phyloP scores from a whole-genome alignment of 116 monocot genomes.

The Phalaenopsis hybrid region DNA sequence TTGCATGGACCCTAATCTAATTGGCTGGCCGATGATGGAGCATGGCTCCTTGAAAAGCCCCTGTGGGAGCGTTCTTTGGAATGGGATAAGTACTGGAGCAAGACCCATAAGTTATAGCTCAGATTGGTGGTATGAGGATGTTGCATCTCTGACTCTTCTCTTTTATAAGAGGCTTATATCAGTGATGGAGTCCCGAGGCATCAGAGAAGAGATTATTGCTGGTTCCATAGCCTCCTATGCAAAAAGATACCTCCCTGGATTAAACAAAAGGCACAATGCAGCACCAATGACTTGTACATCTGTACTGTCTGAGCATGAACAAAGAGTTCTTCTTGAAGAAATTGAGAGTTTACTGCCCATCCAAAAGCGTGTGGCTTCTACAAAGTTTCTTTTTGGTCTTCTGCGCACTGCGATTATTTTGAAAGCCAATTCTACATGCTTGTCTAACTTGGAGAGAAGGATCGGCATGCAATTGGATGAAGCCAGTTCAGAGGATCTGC shows the following conservation, averaged over 20 bases:
- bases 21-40: slow-evolving; percentile 24
- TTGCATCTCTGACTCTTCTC: slow-evolving; percentile 20
- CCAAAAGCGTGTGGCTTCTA: slow-evolving; percentile 16
- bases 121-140: slow-evolving; percentile 35
- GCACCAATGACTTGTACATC: background rate
- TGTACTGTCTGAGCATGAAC: slow-evolving; percentile 14
- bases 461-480: slow-evolving; percentile 27
- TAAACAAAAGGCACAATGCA: slow-evolving; percentile 9
- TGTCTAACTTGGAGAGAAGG: slow-evolving; percentile 21
- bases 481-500: slow-evolving; percentile 21
- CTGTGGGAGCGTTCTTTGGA: slow-evolving; percentile 28
- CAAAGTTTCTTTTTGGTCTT: slow-evolving; percentile 20
- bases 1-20: slow-evolving; percentile 17
- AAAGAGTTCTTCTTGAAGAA: slow-evolving; percentile 20
- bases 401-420: slow-evolving; percentile 20
- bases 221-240: slow-evolving; percentile 21
- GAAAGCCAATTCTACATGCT: slow-evolving; percentile 7
- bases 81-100: slow-evolving; percentile 30
- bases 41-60: slow-evolving; percentile 22
- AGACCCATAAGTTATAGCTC: slow-evolving; percentile 13
- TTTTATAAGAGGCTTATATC: slow-evolving; percentile 21
- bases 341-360: slow-evolving; percentile 14
- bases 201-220: slow-evolving; percentile 13
- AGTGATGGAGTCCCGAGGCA: slow-evolving; percentile 17
- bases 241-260: slow-evolving; percentile 14